phyloP scores from a whole-genome alignment of 2,329 filamentous ascomycete genomes.

The Fusarium stilboides region DNA sequence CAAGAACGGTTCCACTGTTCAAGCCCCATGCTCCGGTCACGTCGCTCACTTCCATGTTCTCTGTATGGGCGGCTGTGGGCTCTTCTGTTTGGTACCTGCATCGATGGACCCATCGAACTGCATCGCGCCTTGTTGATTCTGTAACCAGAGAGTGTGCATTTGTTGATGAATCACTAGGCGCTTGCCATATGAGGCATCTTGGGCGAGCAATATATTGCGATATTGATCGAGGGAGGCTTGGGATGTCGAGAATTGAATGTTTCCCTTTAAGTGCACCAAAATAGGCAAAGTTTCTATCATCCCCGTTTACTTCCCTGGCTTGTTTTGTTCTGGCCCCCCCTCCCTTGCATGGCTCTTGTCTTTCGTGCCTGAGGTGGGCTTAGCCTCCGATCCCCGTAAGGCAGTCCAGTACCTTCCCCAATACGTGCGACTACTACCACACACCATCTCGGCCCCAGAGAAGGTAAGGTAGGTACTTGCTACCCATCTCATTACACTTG shows the following conservation, averaged over 20 bases:
- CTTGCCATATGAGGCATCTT: conserved; percentile 19
- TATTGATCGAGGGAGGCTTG: conserved; percentile 31
- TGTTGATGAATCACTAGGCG: not conserved
- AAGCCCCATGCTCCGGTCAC: conserved; percentile 28
- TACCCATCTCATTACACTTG: conserved; percentile 16
- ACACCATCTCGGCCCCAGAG: conserved; percentile 5
- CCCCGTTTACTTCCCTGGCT: conserved; percentile 25
- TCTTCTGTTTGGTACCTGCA: conserved; percentile 41
- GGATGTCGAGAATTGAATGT: conserved; percentile 21
- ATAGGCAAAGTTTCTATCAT: conserved; percentile 32
- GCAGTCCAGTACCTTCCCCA: conserved; percentile 32
- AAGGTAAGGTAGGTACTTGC: conserved; percentile 24
- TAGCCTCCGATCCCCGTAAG: conserved; percentile 26
- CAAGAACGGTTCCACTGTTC: conserved; percentile 30
- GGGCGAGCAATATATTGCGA: conserved; percentile 3
- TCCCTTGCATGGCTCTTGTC: conserved; percentile 39
- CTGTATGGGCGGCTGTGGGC: conserved; percentile 21
- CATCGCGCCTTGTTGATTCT: conserved; percentile 23
- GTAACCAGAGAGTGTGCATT: conserved; percentile 1
- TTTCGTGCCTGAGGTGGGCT: conserved; percentile 33
- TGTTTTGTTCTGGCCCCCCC: conserved; percentile 21
- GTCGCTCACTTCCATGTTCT: conserved; percentile 26
- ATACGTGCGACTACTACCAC: conserved; percentile 33
- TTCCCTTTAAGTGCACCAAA: conserved; percentile 21
- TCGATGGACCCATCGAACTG: conserved; percentile 23